Percentiles rank a stretch among this genome's conserved stretches.
Evolutionary conservation across 257 asterid genomes (phyloP).

Genomic region (Nicotiana otophora): DNA sequence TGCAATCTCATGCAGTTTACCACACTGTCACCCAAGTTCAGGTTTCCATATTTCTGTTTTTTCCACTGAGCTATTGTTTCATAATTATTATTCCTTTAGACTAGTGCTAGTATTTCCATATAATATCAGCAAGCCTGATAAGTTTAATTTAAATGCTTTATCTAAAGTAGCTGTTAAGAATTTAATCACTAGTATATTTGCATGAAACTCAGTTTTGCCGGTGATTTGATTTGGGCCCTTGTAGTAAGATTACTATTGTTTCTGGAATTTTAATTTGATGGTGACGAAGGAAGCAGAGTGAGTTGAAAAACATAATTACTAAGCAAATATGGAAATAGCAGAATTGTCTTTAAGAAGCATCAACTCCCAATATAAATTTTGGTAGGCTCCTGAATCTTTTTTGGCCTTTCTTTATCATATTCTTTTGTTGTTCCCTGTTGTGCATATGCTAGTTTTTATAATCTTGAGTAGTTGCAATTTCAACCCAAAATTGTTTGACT

Average conservation of each 20-base stretch:
- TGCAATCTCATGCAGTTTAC: conserved; percentile 52
- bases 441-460: background rate
- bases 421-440: background rate
- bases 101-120: background rate
- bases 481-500: background rate
- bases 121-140: background rate
- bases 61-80: background rate
- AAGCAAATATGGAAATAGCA: background rate
- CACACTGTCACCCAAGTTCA: conserved; percentile 45
- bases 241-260: background rate
- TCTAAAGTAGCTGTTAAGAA: background rate
- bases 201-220: background rate
- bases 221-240: background rate
- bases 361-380: background rate
- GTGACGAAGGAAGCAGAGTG: background rate
- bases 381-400: no score
- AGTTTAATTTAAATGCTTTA: background rate
- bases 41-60: conserved; percentile 1
- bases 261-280: background rate
- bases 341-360: background rate
- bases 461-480: background rate
- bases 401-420: background rate
- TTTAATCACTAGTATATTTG: background rate
- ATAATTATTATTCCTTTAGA: background rate
- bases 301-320: background rate